Evolutionary conservation across 192 early-diverging fungal species (phyloP).

Genomic region (Neocallimastix lanati): DNA sequence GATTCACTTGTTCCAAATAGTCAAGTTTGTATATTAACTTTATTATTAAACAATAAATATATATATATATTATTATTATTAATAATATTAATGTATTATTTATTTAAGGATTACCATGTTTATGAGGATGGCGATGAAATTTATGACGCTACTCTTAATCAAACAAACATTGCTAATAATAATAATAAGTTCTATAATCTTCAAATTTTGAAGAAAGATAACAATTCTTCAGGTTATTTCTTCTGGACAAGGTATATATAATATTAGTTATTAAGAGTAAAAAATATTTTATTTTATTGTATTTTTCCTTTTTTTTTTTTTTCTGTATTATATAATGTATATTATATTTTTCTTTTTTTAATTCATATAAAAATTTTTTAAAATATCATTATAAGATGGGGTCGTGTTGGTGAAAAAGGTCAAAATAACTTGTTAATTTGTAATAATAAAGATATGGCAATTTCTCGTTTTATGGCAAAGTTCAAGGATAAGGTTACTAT

Average conservation of each 20-base stretch:
- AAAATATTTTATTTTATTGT: too few relatives aligned
- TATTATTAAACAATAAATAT: too few relatives aligned
- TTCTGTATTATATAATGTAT: too few relatives aligned
- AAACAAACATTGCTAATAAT: constrained; percentile 43
- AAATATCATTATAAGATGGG: constrained; percentile 55
- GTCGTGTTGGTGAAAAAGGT: constrained; percentile 44
- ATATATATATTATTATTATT: too few relatives aligned
- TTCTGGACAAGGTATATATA: constrained; percentile 37
- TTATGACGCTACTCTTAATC: constrained; percentile 46
- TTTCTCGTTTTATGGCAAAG: constrained; percentile 29
- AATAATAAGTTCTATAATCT: constrained; percentile 63
- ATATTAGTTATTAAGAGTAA: too few relatives aligned
- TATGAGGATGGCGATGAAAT: not conserved
- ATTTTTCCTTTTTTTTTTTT: not conserved
- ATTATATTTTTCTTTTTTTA: too few relatives aligned
- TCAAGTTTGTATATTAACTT: too few relatives aligned
- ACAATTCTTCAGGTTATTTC: constrained; percentile 11
- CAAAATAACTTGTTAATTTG: constrained; percentile 13
- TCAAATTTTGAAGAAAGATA: constrained; percentile 28
- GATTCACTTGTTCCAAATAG: not conserved
- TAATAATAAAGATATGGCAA: constrained; percentile 1
- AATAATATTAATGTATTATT: too few relatives aligned
- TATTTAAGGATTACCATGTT: not conserved
- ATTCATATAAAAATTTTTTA: too few relatives aligned
- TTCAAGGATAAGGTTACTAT: constrained; percentile 31